These are phyloP conservation scores for Penicillium ucsense DNA, from an alignment of 495 filamentous ascomycete species.

Conservation along the genomic window DNA sequence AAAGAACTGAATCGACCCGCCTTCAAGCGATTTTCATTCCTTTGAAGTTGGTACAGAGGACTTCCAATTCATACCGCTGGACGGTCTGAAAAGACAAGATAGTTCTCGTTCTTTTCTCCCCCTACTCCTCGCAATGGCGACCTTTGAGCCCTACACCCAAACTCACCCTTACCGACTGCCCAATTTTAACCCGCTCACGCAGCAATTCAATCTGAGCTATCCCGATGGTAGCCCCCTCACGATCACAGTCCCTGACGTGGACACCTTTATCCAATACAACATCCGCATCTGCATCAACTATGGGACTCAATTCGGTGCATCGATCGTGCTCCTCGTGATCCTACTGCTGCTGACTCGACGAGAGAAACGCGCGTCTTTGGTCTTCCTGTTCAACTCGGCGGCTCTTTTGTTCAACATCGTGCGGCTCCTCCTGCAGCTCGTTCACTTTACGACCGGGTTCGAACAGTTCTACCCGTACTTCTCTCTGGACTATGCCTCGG, in stretches of 20 bases:
- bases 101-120: neutral
- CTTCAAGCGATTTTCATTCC: no score
- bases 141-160: neutral
- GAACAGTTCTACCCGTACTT: constrained; percentile 50
- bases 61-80: no score
- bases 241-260: constrained; percentile 39
- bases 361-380: constrained; percentile 48
- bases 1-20: no score
- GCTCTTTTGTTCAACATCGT: constrained; percentile 51
- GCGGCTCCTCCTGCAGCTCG: constrained; percentile 46
- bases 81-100: no score
- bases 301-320: constrained; percentile 65
- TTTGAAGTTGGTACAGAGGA: no score
- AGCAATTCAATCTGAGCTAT: constrained; percentile 45
- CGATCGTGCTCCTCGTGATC: constrained; percentile 53
- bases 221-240: constrained; percentile 44
- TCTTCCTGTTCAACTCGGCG: constrained; percentile 57
- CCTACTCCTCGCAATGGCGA: neutral
- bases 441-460: constrained; percentile 52
- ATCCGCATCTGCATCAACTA: constrained; percentile 56
- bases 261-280: constrained; percentile 39
- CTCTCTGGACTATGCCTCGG: constrained; percentile 43
- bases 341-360: constrained; percentile 52
- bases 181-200: constrained; percentile 41
- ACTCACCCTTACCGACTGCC: neutral